Percentiles rank a stretch among this genome's conserved stretches.
These are phyloP conservation scores for Durotheca rogersii DNA, from an alignment of 495 filamentous ascomycete species.

Conservation along the genomic window DNA sequence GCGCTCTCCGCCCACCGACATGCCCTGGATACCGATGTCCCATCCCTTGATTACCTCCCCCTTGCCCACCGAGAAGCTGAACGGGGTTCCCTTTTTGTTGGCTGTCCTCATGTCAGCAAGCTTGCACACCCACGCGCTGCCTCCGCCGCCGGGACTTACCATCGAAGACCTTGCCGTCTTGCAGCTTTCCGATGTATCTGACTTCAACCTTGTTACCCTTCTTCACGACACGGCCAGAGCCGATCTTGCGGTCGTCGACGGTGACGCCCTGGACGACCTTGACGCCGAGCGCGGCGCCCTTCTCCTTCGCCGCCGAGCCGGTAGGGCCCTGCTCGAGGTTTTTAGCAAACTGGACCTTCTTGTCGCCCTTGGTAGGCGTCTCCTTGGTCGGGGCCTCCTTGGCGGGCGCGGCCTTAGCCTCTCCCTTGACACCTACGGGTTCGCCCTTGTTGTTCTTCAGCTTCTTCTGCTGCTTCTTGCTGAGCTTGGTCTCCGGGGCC, in stretches of 20 bases:
- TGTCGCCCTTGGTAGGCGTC: conserved; percentile 62
- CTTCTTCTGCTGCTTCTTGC: conserved; percentile 98
- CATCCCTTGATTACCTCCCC: conserved; percentile 98
- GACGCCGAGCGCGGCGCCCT: conserved; percentile 57
- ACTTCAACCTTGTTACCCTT: conserved; percentile 82
- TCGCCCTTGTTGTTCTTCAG: conserved; percentile 96
- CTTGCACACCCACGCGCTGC: not conserved
- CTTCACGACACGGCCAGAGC: conserved; percentile 78
- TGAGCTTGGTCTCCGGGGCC: conserved; percentile 60
- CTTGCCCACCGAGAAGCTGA: conserved; percentile 87
- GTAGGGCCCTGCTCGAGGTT: conserved; percentile 96
- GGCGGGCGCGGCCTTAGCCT: conserved; percentile 51
- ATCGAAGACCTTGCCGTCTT: conserved; percentile 91
- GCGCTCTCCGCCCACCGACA: conserved; percentile 90
- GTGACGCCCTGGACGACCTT: conserved; percentile 85
- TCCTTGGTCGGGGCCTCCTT: conserved; percentile 52
- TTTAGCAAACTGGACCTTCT: conserved; percentile 99
- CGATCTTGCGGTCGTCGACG: conserved; percentile 91
- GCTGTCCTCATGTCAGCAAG: conserved; percentile 52
- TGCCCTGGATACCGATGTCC: conserved; percentile 91
- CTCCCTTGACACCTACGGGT: conserved; percentile 63
- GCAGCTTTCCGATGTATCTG: conserved; percentile 96
- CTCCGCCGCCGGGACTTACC: conserved; percentile 52
- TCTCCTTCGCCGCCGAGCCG: conserved; percentile 52
- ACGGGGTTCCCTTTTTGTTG: conserved; percentile 97